Evolutionary conservation across 495 filamentous ascomycete genomes (phyloP).

Genomic region (Aspergillus homomorphus): DNA sequence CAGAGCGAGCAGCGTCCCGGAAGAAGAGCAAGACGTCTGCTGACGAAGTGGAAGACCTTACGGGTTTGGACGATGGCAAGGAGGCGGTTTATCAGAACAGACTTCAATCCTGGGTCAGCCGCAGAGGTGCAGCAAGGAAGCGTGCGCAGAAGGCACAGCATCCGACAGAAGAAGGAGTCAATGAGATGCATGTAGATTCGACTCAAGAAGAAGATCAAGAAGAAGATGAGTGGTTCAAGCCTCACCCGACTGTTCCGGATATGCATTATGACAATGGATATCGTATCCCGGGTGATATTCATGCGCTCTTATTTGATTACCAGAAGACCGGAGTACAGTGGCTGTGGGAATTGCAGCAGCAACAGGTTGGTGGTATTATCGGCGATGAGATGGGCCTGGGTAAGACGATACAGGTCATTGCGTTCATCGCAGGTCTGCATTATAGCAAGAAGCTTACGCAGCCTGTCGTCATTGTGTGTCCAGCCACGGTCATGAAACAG

Average conservation of each 20-base stretch:
- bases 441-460: constrained; percentile 80
- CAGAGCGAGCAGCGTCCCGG: constrained; percentile 34
- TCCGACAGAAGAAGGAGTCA: constrained; percentile 22
- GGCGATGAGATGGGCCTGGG: constrained; percentile 98
- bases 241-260: constrained; percentile 76
- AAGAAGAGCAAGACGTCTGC: constrained; percentile 37
- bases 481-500: constrained; percentile 90
- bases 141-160: constrained; percentile 30
- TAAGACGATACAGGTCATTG: constrained; percentile 92
- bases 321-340: constrained; percentile 95
- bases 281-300: constrained; percentile 85
- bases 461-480: constrained; percentile 84
- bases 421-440: constrained; percentile 86
- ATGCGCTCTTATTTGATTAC: constrained; percentile 86
- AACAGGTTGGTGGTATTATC: constrained; percentile 88
- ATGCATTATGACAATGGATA: constrained; percentile 69
- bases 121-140: constrained; percentile 63
- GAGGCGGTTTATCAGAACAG: constrained; percentile 79
- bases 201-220: constrained; percentile 6
- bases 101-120: constrained; percentile 67
- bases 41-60: constrained; percentile 62
- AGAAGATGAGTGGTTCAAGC: constrained; percentile 74
- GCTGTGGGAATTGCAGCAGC: constrained; percentile 89
- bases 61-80: constrained; percentile 85
- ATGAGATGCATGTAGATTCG: constrained; percentile 8